Conservation (phyloP, 2,329 filamentous ascomycete genomes). For the Pseudodiploospora longispora region DNA sequence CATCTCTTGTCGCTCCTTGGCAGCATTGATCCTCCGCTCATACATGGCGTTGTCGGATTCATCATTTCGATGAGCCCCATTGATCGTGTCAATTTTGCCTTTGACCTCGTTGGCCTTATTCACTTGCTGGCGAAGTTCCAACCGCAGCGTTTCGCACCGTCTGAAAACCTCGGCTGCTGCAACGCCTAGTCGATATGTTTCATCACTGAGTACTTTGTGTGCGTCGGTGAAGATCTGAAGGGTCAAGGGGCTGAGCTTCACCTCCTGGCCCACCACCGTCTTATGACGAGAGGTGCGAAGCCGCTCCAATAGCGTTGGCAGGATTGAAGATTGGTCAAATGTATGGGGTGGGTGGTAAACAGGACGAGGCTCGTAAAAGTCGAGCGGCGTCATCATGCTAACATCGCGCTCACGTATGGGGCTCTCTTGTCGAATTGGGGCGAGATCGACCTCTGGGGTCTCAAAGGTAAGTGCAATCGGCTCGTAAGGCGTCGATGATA, state of each 20-base stretch:
- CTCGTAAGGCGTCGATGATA: slow-evolving; percentile 51
- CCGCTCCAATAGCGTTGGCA: slow-evolving; percentile 48
- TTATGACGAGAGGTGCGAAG: slow-evolving; percentile 53
- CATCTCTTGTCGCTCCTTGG: slow-evolving; percentile 46
- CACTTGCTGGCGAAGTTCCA: slow-evolving; percentile 61
- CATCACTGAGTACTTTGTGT: slow-evolving; percentile 61
- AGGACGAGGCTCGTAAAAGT: slow-evolving; percentile 56
- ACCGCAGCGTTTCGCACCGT: slow-evolving; percentile 58
- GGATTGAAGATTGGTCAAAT: slow-evolving; percentile 48
- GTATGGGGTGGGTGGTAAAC: slow-evolving; percentile 55
- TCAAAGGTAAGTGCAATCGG: slow-evolving; percentile 54
- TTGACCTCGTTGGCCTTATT: slow-evolving; percentile 57
- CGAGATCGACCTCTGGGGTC: slow-evolving; percentile 43
- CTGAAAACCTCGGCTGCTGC: slow-evolving; percentile 68
- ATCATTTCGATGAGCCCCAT: slow-evolving; percentile 36
- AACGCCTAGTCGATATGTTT: slow-evolving; percentile 59
- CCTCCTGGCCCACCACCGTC: slow-evolving; percentile 55
- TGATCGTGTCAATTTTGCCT: slow-evolving; percentile 56
- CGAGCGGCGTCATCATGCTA: slow-evolving; percentile 37
- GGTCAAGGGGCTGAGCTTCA: slow-evolving; percentile 62
- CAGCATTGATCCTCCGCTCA: slow-evolving; percentile 47
- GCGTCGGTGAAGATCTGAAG: slow-evolving; percentile 64
- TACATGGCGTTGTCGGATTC: slow-evolving; percentile 49
- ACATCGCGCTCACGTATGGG: slow-evolving; percentile 33
- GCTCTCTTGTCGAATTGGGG: slow-evolving; percentile 34